Evolutionary conservation across 495 filamentous ascomycete species (phyloP).

Genomic region (Cudoniella acicularis): DNA sequence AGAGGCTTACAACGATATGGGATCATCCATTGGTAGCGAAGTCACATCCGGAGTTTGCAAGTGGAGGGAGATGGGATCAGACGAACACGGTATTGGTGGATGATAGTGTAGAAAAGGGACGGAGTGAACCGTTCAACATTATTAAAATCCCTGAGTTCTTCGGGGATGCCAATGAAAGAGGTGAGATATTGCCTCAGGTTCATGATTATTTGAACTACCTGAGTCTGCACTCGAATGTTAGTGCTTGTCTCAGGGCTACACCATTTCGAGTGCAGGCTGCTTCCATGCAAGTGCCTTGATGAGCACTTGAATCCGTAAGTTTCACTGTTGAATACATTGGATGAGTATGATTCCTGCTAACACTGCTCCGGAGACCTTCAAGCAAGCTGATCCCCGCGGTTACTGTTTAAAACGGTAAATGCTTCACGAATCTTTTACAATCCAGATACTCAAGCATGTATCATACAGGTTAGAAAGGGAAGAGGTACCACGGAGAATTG

Average conservation of each 20-base stretch:
- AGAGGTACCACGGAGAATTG: not conserved
- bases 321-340: no score
- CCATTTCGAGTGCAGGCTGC: conserved; percentile 12
- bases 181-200: conserved; percentile 39
- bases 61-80: conserved; percentile 61
- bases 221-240: conserved; percentile 40
- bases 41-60: conserved; percentile 39
- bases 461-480: not conserved
- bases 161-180: conserved; percentile 35
- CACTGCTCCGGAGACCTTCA: no score
- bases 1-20: conserved; percentile 75
- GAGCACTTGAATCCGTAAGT: no score
- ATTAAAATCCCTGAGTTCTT: conserved; percentile 75
- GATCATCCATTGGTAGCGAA: conserved; percentile 44
- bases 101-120: conserved; percentile 74
- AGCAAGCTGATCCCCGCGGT: no score
- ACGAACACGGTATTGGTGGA: conserved; percentile 89
- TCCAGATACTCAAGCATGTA: conserved; percentile 7
- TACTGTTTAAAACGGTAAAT: no score
- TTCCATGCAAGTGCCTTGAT: not conserved
- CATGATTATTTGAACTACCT: conserved; percentile 46
- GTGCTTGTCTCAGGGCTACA: conserved; percentile 35
- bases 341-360: no score
- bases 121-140: conserved; percentile 78
- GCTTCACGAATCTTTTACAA: conserved; percentile 5